Evolutionary conservation across 1,284 basidiomycete species (phyloP).

Genomic region (Fomes fomentarius): DNA sequence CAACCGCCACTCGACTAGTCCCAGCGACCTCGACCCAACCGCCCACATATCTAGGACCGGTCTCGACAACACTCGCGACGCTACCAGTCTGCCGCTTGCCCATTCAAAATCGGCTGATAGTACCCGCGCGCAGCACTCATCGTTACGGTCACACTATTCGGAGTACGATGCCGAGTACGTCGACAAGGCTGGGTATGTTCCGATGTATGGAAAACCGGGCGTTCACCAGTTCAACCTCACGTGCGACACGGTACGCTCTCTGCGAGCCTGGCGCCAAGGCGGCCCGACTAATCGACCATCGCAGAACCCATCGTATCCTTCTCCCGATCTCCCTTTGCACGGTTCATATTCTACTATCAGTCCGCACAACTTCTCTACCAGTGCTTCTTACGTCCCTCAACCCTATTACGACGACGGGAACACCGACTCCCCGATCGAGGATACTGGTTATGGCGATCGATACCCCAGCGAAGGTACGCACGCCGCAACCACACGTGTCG

Average conservation of each 20-base stretch:
- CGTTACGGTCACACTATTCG: conserved; percentile 9
- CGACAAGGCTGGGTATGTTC: conserved; percentile 1
- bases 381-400: conserved; percentile 3
- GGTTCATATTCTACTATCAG: conserved; percentile 6
- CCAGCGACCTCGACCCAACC: neutral
- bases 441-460: conserved; percentile 12
- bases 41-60: neutral
- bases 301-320: conserved; percentile 10
- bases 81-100: conserved; percentile 1
- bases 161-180: conserved; percentile 3
- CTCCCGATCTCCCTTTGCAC: conserved; percentile 5
- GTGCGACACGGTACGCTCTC: conserved; percentile 17
- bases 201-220: conserved; percentile 6
- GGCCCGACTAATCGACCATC: neutral
- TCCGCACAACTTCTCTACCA: neutral
- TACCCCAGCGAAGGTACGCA: conserved; percentile 14
- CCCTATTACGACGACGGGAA: conserved; percentile 15
- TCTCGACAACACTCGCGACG: neutral
- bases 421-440: conserved; percentile 16
- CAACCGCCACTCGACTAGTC: neutral
- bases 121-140: neutral
- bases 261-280: neutral
- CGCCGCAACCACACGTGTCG: neutral
- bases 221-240: conserved; percentile 9
- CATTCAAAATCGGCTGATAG: neutral